These are phyloP conservation scores for Tulasnella sp. DNA, from an alignment of 768 basidiomycete genomes.

Conservation along the genomic window DNA sequence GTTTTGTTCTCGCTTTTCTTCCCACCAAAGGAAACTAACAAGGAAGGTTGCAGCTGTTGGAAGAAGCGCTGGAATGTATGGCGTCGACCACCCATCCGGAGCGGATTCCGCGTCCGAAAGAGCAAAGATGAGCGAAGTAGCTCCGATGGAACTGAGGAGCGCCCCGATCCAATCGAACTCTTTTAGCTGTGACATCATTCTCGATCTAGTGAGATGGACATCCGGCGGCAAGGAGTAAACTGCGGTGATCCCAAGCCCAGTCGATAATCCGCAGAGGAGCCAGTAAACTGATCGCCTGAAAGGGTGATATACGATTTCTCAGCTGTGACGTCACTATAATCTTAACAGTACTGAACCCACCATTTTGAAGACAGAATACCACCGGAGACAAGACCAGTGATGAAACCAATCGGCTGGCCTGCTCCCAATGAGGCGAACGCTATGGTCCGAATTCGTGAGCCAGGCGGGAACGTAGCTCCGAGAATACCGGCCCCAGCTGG, in stretches of 20 bases:
- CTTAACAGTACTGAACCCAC: background rate
- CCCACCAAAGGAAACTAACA: slow-evolving; percentile 19
- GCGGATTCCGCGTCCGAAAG: slow-evolving; percentile 17
- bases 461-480: slow-evolving; percentile 9
- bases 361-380: slow-evolving; percentile 8
- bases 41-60: slow-evolving; percentile 16
- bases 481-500: slow-evolving; percentile 15
- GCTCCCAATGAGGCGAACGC: slow-evolving; percentile 13
- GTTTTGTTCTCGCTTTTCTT: slow-evolving; percentile 9
- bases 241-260: background rate
- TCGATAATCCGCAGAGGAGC: slow-evolving; percentile 9
- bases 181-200: background rate
- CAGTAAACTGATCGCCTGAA: slow-evolving; percentile 12
- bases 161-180: slow-evolving; percentile 14
- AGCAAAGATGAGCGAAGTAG: slow-evolving; percentile 16
- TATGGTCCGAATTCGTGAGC: background rate
- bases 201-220: background rate
- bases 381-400: slow-evolving; percentile 11
- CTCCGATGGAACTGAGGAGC: background rate
- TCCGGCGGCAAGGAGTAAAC: slow-evolving; percentile 12
- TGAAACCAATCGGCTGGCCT: slow-evolving; percentile 15
- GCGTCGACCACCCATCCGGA: slow-evolving; percentile 16
- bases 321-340: background rate
- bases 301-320: background rate
- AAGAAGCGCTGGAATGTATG: slow-evolving; percentile 16